A percentile compares a stretch with the other conserved stretches of the same genome.
Evolutionary conservation across 352 stramenopile genomes (phyloP).

Genomic region (Phytophthora megakarya): DNA sequence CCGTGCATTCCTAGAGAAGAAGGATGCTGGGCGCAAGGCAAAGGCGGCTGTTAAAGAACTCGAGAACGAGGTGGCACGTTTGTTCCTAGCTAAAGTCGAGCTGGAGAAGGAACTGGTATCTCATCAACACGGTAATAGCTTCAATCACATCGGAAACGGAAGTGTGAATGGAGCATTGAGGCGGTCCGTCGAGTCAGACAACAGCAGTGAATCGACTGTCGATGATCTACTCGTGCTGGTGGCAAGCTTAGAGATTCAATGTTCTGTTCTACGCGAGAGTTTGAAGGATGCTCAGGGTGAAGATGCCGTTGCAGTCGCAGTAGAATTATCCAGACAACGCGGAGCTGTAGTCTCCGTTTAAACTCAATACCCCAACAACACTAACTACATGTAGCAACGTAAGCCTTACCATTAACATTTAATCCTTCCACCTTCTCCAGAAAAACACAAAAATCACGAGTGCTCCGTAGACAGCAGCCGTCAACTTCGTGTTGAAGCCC

Average conservation of each 20-base stretch:
- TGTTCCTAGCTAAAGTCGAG: constrained; percentile 63
- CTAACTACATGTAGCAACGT: too few relatives aligned
- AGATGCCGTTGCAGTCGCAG: constrained; percentile 43
- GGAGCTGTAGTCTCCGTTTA: constrained; percentile 43
- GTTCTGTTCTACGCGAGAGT: constrained; percentile 54
- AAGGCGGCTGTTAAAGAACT: constrained; percentile 62
- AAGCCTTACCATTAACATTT: constrained; percentile 15
- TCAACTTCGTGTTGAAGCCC: constrained; percentile 67
- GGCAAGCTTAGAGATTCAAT: constrained; percentile 77
- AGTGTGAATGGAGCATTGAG: constrained; percentile 19
- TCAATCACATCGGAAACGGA: constrained; percentile 12
- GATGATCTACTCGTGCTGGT: constrained; percentile 67
- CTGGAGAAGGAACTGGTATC: constrained; percentile 44
- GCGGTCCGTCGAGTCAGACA: constrained; percentile 17
- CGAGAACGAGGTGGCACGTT: constrained; percentile 55
- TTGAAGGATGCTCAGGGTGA: constrained; percentile 45
- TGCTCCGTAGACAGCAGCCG: constrained; percentile 61
- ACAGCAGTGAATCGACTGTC: constrained; percentile 34
- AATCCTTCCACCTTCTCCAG: constrained; percentile 49
- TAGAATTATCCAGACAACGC: constrained; percentile 37
- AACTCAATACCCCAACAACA: too few relatives aligned
- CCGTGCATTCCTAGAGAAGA: constrained; percentile 56
- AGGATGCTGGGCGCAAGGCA: constrained; percentile 51
- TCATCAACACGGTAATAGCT: constrained; percentile 2
- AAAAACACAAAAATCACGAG: constrained; percentile 43